A percentile compares a stretch with the other conserved stretches of the same genome.
Conservation (phyloP, 2,329 filamentous ascomycete genomes). For the Tolypocladium tropicale region DNA sequence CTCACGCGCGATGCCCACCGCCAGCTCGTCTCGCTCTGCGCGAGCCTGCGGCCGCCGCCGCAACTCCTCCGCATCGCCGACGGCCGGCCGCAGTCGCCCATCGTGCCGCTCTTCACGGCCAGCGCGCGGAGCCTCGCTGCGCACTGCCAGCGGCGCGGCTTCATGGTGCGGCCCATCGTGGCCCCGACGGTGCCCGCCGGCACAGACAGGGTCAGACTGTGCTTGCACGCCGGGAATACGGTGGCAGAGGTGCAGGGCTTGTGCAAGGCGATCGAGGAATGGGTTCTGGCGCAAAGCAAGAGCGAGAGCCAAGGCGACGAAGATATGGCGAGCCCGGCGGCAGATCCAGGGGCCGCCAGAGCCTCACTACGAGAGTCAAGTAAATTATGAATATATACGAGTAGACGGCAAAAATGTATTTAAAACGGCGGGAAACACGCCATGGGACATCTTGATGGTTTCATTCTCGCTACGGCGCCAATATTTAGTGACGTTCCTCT, state of each 20-base stretch:
- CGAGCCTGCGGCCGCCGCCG: slow-evolving; percentile 3
- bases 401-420: no score
- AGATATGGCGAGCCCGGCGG: not conserved
- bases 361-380: not conserved
- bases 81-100: slow-evolving; percentile 42
- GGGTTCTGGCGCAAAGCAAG: slow-evolving; percentile 22
- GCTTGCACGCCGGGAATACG: slow-evolving; percentile 58
- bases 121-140: slow-evolving; percentile 47
- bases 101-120: slow-evolving; percentile 51
- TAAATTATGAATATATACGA: not conserved
- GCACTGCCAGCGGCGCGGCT: slow-evolving; percentile 48
- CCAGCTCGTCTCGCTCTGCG: slow-evolving; percentile 30
- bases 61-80: slow-evolving; percentile 24
- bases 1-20: slow-evolving; percentile 29
- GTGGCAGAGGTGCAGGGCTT: slow-evolving; percentile 44
- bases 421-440: no score
- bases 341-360: not conserved
- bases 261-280: slow-evolving; percentile 34
- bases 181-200: slow-evolving; percentile 57
- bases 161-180: slow-evolving; percentile 55
- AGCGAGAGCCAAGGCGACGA: not conserved
- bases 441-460: no score
- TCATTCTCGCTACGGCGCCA: no score
- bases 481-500: no score
- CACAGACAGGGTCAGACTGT: slow-evolving; percentile 54